phyloP scores from a whole-genome alignment of 495 filamentous ascomycete species.

The Neurospora sp. region DNA sequence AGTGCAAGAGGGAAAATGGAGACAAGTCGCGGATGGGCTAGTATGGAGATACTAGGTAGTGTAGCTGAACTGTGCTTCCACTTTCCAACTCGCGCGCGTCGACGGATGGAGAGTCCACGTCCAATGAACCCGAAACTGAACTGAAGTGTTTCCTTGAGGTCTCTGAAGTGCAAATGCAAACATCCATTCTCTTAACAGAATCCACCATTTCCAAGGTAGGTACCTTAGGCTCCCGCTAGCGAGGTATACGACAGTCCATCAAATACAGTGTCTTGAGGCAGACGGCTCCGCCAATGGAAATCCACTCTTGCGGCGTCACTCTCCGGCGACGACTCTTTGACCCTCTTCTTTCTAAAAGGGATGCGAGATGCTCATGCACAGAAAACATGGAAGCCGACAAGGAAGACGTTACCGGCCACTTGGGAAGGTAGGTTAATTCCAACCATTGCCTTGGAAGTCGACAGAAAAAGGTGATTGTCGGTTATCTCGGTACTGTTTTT shows the following conservation, averaged over 20 bases:
- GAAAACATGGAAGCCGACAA: background rate
- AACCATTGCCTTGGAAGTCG: too few relatives aligned
- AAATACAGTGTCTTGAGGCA: background rate
- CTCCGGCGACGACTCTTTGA: background rate
- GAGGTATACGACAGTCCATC: background rate
- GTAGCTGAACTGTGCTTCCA: too few relatives aligned
- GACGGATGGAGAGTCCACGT: too few relatives aligned
- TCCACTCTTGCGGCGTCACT: background rate
- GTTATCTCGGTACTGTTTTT: background rate
- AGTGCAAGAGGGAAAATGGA: background rate
- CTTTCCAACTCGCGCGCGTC: too few relatives aligned
- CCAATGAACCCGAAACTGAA: too few relatives aligned
- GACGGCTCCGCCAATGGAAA: background rate
- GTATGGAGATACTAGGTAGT: too few relatives aligned
- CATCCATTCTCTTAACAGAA: too few relatives aligned
- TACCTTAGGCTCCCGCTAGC: background rate
- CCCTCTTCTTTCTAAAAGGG: background rate
- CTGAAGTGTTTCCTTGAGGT: too few relatives aligned
- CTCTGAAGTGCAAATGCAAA: too few relatives aligned
- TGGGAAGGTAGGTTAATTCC: background rate
- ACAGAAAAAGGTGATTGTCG: background rate
- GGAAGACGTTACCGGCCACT: background rate
- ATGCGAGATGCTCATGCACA: background rate
- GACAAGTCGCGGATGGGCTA: too few relatives aligned
- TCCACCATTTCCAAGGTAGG: too few relatives aligned